These are phyloP conservation scores for Clavariopsis aquatica DNA, from an alignment of 495 filamentous ascomycete species.

Conservation along the genomic window DNA sequence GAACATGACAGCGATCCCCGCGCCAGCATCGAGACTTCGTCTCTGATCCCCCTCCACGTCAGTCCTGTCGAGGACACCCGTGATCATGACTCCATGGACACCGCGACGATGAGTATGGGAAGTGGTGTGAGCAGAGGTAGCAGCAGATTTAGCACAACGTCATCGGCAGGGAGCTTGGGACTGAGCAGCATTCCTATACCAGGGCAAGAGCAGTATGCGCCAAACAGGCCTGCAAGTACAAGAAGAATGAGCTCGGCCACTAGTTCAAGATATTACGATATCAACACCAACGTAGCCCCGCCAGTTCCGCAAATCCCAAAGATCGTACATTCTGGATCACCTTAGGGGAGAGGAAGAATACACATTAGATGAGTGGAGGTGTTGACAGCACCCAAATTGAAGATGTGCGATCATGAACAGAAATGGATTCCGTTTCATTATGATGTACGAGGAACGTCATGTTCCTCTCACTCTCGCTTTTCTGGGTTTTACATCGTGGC, in stretches of 20 bases:
- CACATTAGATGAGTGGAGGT: neutral
- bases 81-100: conserved; percentile 17
- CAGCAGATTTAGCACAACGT: conserved; percentile 4
- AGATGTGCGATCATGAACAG: neutral
- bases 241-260: conserved; percentile 23
- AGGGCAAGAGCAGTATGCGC: conserved; percentile 5
- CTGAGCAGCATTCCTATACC: conserved; percentile 16
- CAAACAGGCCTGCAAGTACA: neutral
- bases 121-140: conserved; percentile 10
- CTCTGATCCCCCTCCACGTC: conserved; percentile 27
- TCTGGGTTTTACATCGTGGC: neutral
- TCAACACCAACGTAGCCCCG: neutral
- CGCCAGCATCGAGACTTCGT: conserved; percentile 19
- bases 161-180: conserved; percentile 2
- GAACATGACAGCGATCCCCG: conserved; percentile 8
- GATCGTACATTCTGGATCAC: conserved; percentile 26
- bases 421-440: neutral
- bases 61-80: conserved; percentile 15
- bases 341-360: neutral
- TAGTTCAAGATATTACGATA: conserved; percentile 21
- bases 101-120: neutral
- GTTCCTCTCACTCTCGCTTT: neutral
- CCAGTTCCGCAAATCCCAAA: conserved; percentile 17
- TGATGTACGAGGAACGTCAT: neutral
- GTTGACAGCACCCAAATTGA: neutral